These are phyloP conservation scores for Acanthamoeba royreba DNA, from an alignment of 208 protist species.

Conservation along the genomic window DNA sequence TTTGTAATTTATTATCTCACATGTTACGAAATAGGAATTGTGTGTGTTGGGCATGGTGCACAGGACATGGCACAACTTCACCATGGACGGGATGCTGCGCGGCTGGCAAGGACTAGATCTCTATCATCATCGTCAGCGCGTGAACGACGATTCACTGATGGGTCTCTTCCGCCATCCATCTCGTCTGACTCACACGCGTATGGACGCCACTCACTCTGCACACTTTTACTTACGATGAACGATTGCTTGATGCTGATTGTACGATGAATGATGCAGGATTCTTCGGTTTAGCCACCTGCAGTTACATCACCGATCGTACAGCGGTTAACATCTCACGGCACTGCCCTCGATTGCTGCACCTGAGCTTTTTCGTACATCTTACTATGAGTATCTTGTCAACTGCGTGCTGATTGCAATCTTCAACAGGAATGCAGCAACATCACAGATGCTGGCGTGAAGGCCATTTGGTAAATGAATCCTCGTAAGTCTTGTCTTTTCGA, in stretches of 20 bases:
- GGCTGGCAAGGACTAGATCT: not conserved
- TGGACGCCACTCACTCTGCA: not conserved
- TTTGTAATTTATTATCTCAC: not conserved
- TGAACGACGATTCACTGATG: not conserved
- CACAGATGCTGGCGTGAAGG: not conserved
- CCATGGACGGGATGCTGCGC: not conserved
- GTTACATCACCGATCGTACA: not conserved
- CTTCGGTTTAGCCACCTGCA: not conserved
- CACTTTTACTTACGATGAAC: too few relatives aligned
- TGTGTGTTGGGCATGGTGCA: not conserved
- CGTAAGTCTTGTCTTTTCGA: not conserved
- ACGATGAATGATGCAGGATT: not conserved
- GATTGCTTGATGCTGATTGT: too few relatives aligned
- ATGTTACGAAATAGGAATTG: not conserved
- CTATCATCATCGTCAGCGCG: not conserved
- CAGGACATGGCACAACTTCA: not conserved
- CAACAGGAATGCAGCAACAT: not conserved
- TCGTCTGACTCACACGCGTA: not conserved
- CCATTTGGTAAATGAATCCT: not conserved
- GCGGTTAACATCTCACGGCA: not conserved
- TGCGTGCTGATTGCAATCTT: not conserved
- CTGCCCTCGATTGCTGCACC: not conserved
- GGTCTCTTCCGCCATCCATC: not conserved
- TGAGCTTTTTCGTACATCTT: not conserved
- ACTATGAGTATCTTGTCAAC: not conserved